Evolutionary conservation across 2,329 filamentous ascomycete species (phyloP).

Genomic region (Sclerotiophoma versabilis): DNA sequence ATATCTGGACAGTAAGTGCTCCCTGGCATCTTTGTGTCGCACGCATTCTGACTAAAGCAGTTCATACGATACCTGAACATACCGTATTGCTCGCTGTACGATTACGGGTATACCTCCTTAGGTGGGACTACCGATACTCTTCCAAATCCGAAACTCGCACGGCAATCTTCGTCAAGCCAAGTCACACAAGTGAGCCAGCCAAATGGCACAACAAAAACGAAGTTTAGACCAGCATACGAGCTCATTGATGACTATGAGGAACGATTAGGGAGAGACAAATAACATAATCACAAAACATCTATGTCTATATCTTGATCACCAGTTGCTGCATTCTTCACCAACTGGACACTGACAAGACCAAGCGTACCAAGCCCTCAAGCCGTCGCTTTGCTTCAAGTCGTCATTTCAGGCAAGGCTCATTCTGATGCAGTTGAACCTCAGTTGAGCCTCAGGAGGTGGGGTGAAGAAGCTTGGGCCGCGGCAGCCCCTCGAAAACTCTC

Average conservation of each 20-base stretch:
- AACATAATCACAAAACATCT: not conserved
- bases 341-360: not conserved
- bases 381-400: not conserved
- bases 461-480: conserved; percentile 11
- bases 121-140: conserved; percentile 88
- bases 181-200: conserved; percentile 19
- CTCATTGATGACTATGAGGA: conserved; percentile 52
- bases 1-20: conserved; percentile 87
- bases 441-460: conserved; percentile 10
- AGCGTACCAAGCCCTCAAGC: not conserved
- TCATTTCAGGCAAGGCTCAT: not conserved
- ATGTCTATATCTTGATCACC: not conserved
- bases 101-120: conserved; percentile 88
- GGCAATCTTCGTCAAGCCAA: conserved; percentile 31
- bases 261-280: conserved; percentile 46
- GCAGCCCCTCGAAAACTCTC: conserved; percentile 12
- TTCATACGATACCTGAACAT: conserved; percentile 82
- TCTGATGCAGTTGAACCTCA: too few relatives aligned
- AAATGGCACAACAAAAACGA: conserved; percentile 29
- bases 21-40: not conserved
- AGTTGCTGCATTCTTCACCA: not conserved
- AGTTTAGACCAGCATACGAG: conserved; percentile 51
- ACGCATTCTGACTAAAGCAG: conserved; percentile 51
- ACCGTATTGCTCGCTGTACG: conserved; percentile 86
- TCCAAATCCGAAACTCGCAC: conserved; percentile 74